Conservation (phyloP, 2,329 filamentous ascomycete genomes). For the Penicillium sp. region DNA sequence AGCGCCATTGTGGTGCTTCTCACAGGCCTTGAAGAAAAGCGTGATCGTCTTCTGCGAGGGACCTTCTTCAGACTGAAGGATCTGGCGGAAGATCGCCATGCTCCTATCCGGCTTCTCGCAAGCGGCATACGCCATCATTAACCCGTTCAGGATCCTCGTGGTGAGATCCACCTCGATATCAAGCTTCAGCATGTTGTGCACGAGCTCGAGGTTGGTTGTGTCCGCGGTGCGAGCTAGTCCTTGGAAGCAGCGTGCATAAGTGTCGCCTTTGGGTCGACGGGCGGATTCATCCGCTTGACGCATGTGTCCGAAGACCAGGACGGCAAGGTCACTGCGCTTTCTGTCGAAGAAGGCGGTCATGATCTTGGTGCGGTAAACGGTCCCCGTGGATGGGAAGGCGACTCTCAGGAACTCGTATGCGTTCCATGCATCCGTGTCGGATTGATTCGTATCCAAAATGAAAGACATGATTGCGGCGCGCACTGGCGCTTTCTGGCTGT, state of each 20-base stretch:
- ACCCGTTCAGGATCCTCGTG: constrained; percentile 75
- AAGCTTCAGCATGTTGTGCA: constrained; percentile 94
- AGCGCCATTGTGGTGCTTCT: constrained; percentile 52
- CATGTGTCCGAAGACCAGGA: constrained; percentile 90
- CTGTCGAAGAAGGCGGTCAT: constrained; percentile 83
- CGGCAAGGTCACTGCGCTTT: constrained; percentile 78
- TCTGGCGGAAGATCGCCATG: constrained; percentile 79
- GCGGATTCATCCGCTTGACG: constrained; percentile 67
- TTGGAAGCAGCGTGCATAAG: constrained; percentile 76
- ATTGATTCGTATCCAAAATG: constrained; percentile 61
- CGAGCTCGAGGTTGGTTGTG: constrained; percentile 66
- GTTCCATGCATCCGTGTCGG: constrained; percentile 65
- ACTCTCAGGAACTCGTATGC: constrained; percentile 59
- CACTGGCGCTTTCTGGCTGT: constrained; percentile 66
- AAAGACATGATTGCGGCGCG: constrained; percentile 67
- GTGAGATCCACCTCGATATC: constrained; percentile 76
- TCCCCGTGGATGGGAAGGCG: constrained; percentile 65
- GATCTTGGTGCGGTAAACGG: constrained; percentile 65
- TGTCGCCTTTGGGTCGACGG: constrained; percentile 68
- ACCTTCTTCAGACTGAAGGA: constrained; percentile 80
- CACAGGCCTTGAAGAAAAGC: constrained; percentile 78
- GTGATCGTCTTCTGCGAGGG: constrained; percentile 79
- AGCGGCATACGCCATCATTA: constrained; percentile 82
- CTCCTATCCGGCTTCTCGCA: constrained; percentile 67
- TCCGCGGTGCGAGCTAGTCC: constrained; percentile 67